These are phyloP conservation scores for Bipolaris zeicola DNA, from an alignment of 2,329 filamentous ascomycete species.

Conservation along the genomic window DNA sequence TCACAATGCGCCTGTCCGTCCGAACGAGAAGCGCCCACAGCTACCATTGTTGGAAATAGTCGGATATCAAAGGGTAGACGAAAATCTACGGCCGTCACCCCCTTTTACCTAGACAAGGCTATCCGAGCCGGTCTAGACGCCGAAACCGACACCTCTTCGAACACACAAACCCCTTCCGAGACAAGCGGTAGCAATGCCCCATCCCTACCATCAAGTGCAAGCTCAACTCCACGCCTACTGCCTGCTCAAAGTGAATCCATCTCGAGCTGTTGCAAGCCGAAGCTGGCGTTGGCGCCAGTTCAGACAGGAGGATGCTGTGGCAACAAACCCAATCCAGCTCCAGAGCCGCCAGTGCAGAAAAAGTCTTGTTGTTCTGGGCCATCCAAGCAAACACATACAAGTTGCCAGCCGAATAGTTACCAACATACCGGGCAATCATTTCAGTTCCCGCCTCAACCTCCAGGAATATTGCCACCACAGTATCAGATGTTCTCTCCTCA, in stretches of 20 bases:
- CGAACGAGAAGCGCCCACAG: slow-evolving; percentile 31
- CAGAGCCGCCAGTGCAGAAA: slow-evolving; percentile 15
- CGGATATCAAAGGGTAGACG: slow-evolving; percentile 44
- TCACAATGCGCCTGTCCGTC: slow-evolving; percentile 48
- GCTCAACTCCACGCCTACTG: slow-evolving; percentile 44
- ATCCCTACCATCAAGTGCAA: slow-evolving; percentile 45
- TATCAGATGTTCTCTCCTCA: slow-evolving; percentile 29
- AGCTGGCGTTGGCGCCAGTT: slow-evolving; percentile 21
- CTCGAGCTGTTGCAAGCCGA: slow-evolving; percentile 44
- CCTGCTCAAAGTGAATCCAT: slow-evolving; percentile 33
- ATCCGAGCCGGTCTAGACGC: slow-evolving; percentile 41
- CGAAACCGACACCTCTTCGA: slow-evolving; percentile 42
- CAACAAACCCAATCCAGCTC: slow-evolving; percentile 28
- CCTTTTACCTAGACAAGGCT: slow-evolving; percentile 41
- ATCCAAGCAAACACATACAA: slow-evolving; percentile 18
- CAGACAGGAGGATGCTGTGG: slow-evolving; percentile 39
- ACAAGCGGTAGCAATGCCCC: slow-evolving; percentile 40
- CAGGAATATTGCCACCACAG: slow-evolving; percentile 27
- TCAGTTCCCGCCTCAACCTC: slow-evolving; percentile 28
- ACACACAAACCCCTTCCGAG: slow-evolving; percentile 41
- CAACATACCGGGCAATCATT: slow-evolving; percentile 25
- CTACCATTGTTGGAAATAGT: slow-evolving; percentile 30
- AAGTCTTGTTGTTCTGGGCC: slow-evolving; percentile 44
- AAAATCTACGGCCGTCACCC: slow-evolving; percentile 37
- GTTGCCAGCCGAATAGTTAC: slow-evolving; percentile 9